A percentile compares a stretch with the other conserved stretches of the same genome.
These are phyloP conservation scores for Falciphora oryzae DNA, from an alignment of 2,329 filamentous ascomycete genomes.

Conservation along the genomic window DNA sequence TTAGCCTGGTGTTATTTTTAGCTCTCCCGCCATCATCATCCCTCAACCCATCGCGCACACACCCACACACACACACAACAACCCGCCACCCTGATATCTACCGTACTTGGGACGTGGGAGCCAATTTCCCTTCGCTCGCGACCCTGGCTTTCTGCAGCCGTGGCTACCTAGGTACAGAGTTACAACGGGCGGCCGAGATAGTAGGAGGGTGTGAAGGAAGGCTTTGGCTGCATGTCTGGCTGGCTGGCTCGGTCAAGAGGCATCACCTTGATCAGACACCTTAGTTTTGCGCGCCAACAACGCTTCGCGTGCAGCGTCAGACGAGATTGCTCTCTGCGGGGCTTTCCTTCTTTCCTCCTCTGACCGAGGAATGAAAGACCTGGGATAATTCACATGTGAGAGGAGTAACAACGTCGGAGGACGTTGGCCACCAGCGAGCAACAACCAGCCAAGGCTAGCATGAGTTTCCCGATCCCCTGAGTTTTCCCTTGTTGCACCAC, in stretches of 20 bases:
- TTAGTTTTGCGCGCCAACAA: background rate
- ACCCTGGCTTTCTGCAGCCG: background rate
- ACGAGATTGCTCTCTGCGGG: background rate
- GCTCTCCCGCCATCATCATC: background rate
- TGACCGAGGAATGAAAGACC: background rate
- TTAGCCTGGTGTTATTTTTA: background rate
- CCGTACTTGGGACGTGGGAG: background rate
- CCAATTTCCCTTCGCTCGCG: background rate
- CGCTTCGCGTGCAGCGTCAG: background rate
- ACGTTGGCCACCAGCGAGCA: too few species aligned
- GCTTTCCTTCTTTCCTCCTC: background rate
- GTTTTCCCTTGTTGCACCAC: too few species aligned
- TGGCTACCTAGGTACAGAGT: background rate
- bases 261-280: too few species aligned
- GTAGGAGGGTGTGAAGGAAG: background rate
- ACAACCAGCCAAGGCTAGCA: too few species aligned
- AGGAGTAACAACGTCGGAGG: too few species aligned
- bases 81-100: background rate
- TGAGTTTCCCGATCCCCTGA: too few species aligned
- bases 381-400: background rate
- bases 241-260: background rate
- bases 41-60: too few species aligned
- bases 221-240: too few species aligned
- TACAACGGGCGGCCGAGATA: too few species aligned
- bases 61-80: background rate